These are phyloP conservation scores for Plasmopara viticola DNA, from an alignment of 352 stramenopile genomes.

Conservation along the genomic window DNA sequence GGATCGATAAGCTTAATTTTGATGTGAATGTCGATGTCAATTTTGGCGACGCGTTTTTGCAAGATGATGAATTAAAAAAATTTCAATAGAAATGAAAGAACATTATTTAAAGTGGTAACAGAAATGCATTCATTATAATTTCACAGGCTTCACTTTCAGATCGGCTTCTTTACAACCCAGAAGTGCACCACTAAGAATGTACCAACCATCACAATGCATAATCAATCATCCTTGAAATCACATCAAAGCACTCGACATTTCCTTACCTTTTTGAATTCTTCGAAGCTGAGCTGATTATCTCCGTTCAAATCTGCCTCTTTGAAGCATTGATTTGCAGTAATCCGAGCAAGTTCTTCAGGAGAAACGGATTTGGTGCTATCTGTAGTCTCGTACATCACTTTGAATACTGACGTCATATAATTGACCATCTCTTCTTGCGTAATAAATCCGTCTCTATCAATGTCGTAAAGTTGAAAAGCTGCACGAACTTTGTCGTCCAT, in stretches of 20 bases:
- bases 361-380: conserved; percentile 60
- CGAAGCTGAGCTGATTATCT: conserved; percentile 82
- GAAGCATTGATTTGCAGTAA: conserved; percentile 81
- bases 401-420: conserved; percentile 88
- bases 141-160: conserved; percentile 5
- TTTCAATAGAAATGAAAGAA: conserved; percentile 8
- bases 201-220: conserved; percentile 8
- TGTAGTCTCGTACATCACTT: conserved; percentile 87
- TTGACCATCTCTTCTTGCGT: conserved; percentile 82
- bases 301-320: conserved; percentile 78
- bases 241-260: background rate
- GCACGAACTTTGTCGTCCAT: conserved; percentile 85
- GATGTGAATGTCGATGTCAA: conserved; percentile 25
- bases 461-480: conserved; percentile 82
- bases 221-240: background rate
- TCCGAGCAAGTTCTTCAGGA: conserved; percentile 69
- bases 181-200: conserved; percentile 35
- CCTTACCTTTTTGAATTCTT: conserved; percentile 85
- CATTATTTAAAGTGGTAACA: conserved; percentile 5
- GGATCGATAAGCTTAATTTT: conserved; percentile 33
- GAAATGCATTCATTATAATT: conserved; percentile 21
- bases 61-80: conserved; percentile 15
- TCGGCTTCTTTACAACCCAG: conserved; percentile 19
- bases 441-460: conserved; percentile 82
- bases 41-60: conserved; percentile 15